A percentile compares a stretch with the other conserved stretches of the same genome.
These are phyloP conservation scores for Candida germanica DNA, from an alignment of 805 yeast genomes.

Conservation along the genomic window DNA sequence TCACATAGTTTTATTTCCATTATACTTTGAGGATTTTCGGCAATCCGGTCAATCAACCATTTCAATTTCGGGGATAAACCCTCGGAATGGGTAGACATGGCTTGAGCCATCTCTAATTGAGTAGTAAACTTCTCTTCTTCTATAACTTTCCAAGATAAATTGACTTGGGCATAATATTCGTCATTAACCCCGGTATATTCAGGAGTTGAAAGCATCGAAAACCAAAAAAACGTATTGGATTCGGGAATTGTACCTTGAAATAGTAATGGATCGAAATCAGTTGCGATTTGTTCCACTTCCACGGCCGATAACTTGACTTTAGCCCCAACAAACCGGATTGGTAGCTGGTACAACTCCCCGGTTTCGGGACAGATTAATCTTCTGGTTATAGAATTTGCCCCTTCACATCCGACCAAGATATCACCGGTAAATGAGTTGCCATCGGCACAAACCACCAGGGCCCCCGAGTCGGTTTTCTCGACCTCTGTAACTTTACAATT, in stretches of 20 bases:
- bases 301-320: constrained; percentile 19
- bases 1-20: constrained; percentile 16
- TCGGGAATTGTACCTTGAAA: constrained; percentile 28
- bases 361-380: constrained; percentile 16
- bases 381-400: constrained; percentile 21
- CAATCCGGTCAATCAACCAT: constrained; percentile 15
- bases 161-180: constrained; percentile 17
- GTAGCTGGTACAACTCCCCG: constrained; percentile 20
- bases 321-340: constrained; percentile 24
- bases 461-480: constrained; percentile 6
- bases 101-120: constrained; percentile 14
- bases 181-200: constrained; percentile 14
- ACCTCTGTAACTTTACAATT: constrained; percentile 17
- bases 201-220: constrained; percentile 21
- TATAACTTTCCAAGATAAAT: constrained; percentile 16
- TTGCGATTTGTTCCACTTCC: constrained; percentile 16
- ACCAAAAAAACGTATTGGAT: constrained; percentile 25
- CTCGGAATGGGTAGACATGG: constrained; percentile 13
- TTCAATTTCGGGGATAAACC: constrained; percentile 15
- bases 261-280: constrained; percentile 22
- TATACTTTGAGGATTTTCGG: constrained; percentile 10
- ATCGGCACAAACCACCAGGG: constrained; percentile 13
- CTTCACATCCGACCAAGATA: constrained; percentile 24
- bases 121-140: constrained; percentile 15
- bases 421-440: constrained; percentile 17